These are phyloP conservation scores for Alliaria petiolata DNA, from an alignment of 345 rosid species.

Conservation along the genomic window DNA sequence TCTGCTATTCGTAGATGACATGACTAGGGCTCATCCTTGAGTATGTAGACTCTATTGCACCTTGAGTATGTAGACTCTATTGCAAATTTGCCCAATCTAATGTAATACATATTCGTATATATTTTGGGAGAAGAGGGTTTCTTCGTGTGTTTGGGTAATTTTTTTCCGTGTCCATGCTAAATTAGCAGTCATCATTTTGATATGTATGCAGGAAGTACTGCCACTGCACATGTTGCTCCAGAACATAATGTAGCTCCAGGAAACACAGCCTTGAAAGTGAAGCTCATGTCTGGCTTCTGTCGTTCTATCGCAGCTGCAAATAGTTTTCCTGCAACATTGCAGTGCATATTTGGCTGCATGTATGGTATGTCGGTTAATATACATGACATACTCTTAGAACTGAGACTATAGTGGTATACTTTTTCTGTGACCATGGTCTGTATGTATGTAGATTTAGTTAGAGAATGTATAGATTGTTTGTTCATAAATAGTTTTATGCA, in stretches of 20 bases:
- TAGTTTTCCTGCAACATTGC: constrained; percentile 90
- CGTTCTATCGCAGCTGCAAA: constrained; percentile 84
- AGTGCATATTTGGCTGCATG: constrained; percentile 94
- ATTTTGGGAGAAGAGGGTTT: background rate
- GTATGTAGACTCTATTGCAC: constrained; percentile 12
- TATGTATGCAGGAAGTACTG: constrained; percentile 54
- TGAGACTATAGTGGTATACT: background rate
- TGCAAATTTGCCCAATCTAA: constrained; percentile 13
- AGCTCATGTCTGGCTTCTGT: constrained; percentile 73
- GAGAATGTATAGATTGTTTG: background rate
- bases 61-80: background rate
- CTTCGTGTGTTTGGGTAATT: too few species aligned
- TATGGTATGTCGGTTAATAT: constrained; percentile 48
- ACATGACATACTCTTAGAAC: background rate
- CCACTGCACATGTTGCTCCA: constrained; percentile 52
- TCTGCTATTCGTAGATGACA: constrained; percentile 6
- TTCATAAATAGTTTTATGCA: background rate
- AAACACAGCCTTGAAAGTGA: constrained; percentile 60
- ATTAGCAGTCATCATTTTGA: constrained; percentile 11
- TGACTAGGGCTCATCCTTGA: background rate
- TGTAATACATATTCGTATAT: background rate
- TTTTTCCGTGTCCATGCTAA: too few species aligned
- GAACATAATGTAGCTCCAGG: constrained; percentile 73
- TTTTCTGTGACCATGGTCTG: background rate
- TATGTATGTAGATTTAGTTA: constrained; percentile 2